Percentiles rank a stretch among this genome's conserved stretches.
Evolutionary conservation across 176 grass and related monocot species (phyloP).

Genomic region (Cenchrus fungigraminus): DNA sequence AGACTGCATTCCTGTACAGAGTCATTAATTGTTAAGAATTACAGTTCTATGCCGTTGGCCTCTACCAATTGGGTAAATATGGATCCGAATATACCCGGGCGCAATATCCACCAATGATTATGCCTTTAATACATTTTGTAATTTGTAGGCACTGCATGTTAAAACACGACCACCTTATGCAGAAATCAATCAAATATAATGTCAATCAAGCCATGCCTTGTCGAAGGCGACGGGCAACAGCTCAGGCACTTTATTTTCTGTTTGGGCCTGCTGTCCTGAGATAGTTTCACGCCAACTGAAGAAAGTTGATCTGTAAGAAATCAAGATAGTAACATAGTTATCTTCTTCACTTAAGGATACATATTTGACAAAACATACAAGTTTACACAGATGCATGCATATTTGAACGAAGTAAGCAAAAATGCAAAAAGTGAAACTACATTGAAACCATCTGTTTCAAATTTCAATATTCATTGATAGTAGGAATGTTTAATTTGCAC

Average conservation of each 20-base stretch:
- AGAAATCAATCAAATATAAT: constrained; percentile 35
- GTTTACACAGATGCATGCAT: background rate
- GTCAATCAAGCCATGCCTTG: constrained; percentile 7
- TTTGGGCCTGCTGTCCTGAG: background rate
- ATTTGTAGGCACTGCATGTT: background rate
- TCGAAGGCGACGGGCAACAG: constrained; percentile 20
- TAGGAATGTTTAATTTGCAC: background rate
- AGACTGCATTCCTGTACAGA: constrained; percentile 8
- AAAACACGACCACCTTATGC: background rate
- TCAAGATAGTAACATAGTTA: constrained; percentile 24
- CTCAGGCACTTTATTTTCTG: constrained; percentile 36
- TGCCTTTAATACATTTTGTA: background rate
- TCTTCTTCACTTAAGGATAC: constrained; percentile 22
- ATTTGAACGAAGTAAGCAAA: background rate
- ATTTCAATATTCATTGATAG: background rate
- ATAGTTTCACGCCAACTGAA: constrained; percentile 31
- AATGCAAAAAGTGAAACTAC: background rate
- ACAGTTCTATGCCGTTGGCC: constrained; percentile 19
- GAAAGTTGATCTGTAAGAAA: constrained; percentile 43
- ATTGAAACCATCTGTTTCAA: constrained; percentile 1
- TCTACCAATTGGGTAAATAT: constrained; percentile 31
- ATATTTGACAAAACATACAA: constrained; percentile 32
- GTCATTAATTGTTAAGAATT: background rate
- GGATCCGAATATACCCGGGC: background rate
- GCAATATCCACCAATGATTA: constrained; percentile 17